Conservation (phyloP, 2,329 filamentous ascomycete genomes). For the Fusarium sp. region DNA sequence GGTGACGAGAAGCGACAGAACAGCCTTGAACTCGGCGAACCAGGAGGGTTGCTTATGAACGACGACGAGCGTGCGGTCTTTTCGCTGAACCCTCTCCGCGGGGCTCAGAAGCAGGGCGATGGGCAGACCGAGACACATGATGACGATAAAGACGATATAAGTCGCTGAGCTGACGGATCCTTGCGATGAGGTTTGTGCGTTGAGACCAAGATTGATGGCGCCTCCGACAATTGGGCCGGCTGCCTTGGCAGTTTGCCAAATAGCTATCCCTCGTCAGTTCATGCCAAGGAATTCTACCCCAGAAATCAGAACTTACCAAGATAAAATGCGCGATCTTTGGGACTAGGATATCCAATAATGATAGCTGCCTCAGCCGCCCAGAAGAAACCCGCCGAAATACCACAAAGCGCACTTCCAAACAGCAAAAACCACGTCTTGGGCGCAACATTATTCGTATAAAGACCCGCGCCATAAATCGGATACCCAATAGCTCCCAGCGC, state of each 20-base stretch:
- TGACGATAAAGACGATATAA: conserved; percentile 20
- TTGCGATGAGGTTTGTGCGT: conserved; percentile 44
- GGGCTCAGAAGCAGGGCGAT: not conserved
- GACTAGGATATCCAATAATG: conserved; percentile 48
- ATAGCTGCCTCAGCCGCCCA: conserved; percentile 49
- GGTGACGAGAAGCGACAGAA: not conserved
- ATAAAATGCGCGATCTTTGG: conserved; percentile 11
- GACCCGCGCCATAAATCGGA: conserved; percentile 3
- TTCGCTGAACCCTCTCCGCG: conserved; percentile 3
- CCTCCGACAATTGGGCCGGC: conserved; percentile 59
- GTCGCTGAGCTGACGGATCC: conserved; percentile 22
- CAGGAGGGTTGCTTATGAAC: conserved; percentile 14
- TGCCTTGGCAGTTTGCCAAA: conserved; percentile 73
- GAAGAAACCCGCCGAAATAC: conserved; percentile 48
- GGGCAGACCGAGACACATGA: conserved; percentile 16
- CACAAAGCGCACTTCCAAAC: conserved; percentile 50
- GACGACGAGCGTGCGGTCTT: conserved; percentile 2
- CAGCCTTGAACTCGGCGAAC: conserved; percentile 26
- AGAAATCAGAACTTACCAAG: not conserved
- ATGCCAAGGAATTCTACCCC: fast-evolving
- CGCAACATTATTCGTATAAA: conserved; percentile 15
- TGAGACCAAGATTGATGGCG: conserved; percentile 73
- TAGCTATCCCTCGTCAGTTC: conserved; percentile 54
- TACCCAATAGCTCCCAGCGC: conserved; percentile 14
- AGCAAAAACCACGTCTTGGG: conserved; percentile 40